Evolutionary conservation across 78 protist genomes (phyloP), one percentile per base, ranked within the genome.

Genomic region (Neovahlkampfia damariscottae): DNA sequence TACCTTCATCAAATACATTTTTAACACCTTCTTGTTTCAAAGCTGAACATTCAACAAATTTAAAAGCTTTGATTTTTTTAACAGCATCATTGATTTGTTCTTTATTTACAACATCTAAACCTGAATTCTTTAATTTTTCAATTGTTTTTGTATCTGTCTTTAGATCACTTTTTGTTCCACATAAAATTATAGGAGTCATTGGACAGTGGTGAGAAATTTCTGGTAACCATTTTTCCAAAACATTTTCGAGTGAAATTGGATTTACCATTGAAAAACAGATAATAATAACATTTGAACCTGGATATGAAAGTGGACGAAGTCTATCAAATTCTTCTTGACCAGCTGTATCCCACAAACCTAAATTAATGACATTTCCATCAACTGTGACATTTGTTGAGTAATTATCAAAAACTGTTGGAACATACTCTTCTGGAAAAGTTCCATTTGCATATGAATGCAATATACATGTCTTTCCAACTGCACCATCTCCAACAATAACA

Each of bases 321-420:
- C 98, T 84, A 70, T 96, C 99, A 79, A 93, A 96, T 35, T 93
- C 96, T 59, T 96, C 99, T 86, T 96, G 96, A 0, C 96, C 96
- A 19, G 96, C 95, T 5, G 97, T 93, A 50, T 19, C 62, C 97
- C 97, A 93, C 3, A 93, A 76, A 2, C 88, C 89, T 2, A 92
- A 71, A 62, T 66, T 84, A 68, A 87, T 62, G 0, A 89, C 85
- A 40, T 78, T 82, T 8, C 84, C 88, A 40, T 89, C 95, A 8
- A 89, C 90, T 84, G 83, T 84, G 28, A 91, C 94, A 35, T 87
- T 82, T 38, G 95, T 91, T 30, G 70, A 2, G 86, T 91, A 94
- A 72, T 94, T 94, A 72, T 94, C 98, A 41, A 93, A 94, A 8
- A 86, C 84, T 2, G 90, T 86, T 75, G 90, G 90, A 40, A 88